These are phyloP conservation scores for Botryosphaeria dothidea DNA, from an alignment of 2,329 filamentous ascomycete species.

Conservation along the genomic window DNA sequence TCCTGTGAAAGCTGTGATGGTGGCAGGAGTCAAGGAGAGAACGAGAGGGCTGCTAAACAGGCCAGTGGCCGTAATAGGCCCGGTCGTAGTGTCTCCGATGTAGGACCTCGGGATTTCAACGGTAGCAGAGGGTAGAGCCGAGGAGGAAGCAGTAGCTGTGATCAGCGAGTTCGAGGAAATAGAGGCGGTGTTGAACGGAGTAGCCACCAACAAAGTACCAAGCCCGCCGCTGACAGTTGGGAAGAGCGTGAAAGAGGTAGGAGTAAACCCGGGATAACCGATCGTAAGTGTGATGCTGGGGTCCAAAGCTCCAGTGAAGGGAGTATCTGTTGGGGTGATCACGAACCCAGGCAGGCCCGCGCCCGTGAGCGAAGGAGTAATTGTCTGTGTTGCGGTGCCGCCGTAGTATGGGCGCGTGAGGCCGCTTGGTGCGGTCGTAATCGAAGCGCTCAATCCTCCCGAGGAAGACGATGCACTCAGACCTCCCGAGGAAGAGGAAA, in stretches of 20 bases:
- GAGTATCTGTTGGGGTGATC: neutral
- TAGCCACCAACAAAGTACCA: neutral
- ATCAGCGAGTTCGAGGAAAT: neutral
- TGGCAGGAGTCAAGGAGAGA: neutral
- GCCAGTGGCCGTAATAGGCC: neutral
- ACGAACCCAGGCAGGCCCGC: neutral
- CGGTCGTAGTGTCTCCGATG: neutral
- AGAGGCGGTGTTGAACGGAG: neutral
- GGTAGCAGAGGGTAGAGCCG: too few relatives aligned
- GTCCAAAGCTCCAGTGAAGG: neutral
- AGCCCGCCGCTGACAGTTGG: neutral
- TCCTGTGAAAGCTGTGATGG: neutral
- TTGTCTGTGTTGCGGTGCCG: neutral
- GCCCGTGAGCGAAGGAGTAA: neutral
- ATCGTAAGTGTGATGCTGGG: neutral
- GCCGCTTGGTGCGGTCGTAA: neutral
- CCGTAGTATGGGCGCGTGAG: neutral
- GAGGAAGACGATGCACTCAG: neutral
- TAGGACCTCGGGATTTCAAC: neutral
- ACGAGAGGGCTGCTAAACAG: too few relatives aligned
- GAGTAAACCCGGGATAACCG: neutral
- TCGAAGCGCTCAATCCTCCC: neutral
- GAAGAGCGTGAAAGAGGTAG: neutral
- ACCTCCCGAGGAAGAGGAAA: too few relatives aligned
- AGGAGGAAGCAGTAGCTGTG: neutral